Evolutionary conservation across 2,329 filamentous ascomycete genomes (phyloP).

Genomic region (Colletotrichum salicis): DNA sequence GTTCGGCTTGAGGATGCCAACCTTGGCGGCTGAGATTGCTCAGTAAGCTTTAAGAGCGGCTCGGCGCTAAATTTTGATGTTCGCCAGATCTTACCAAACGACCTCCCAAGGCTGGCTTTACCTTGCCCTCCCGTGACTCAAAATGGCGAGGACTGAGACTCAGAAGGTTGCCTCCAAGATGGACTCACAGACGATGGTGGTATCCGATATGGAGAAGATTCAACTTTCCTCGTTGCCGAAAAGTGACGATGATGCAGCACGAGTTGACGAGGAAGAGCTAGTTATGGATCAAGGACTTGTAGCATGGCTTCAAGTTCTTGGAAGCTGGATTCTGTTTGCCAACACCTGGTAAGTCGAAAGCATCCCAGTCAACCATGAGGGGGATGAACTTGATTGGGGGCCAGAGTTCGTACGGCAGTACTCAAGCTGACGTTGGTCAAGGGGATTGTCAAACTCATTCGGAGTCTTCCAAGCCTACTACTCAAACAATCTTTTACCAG

Average conservation of each 20-base stretch:
- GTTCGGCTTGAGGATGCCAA: slow-evolving; percentile 8
- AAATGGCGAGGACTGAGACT: not conserved
- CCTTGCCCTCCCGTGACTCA: no score
- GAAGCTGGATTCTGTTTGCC: slow-evolving; percentile 61
- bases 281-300: slow-evolving; percentile 42
- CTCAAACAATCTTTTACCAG: slow-evolving; percentile 41
- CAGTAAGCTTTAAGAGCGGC: not conserved
- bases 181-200: not conserved
- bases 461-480: slow-evolving; percentile 67
- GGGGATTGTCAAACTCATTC: slow-evolving; percentile 56
- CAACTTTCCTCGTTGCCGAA: not conserved
- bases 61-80: not conserved
- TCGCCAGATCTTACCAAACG: not conserved
- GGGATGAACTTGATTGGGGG: no score
- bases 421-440: slow-evolving; percentile 37
- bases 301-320: slow-evolving; percentile 61
- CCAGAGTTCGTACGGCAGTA: not conserved
- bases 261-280: not conserved
- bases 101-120: not conserved
- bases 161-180: not conserved
- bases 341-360: slow-evolving; percentile 47
- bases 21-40: not conserved
- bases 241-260: not conserved
- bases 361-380: not conserved
- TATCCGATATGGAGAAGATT: not conserved